A percentile compares a stretch with the other conserved stretches of the same genome.
Evolutionary conservation across 345 rosid species (phyloP).

Genomic region (Populus davidiana): DNA sequence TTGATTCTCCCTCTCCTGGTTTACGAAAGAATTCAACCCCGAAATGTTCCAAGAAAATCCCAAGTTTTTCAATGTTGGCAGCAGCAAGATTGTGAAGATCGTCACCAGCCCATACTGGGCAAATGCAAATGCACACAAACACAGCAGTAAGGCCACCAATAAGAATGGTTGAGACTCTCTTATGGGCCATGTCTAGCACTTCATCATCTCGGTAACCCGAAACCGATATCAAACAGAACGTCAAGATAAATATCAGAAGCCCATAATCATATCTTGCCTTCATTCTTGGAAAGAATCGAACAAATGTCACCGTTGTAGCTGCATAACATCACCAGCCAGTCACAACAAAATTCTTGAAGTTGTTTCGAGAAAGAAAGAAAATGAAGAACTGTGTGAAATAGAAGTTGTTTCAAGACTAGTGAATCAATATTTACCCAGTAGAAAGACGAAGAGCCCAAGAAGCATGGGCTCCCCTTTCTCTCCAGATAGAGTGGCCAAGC

Average conservation of each 20-base stretch:
- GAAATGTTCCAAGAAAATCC: slow-evolving; percentile 38
- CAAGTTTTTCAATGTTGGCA: slow-evolving; percentile 28
- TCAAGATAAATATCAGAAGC: slow-evolving; percentile 25
- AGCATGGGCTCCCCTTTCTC: slow-evolving; percentile 55
- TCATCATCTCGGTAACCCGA: slow-evolving; percentile 30
- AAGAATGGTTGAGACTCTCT: slow-evolving; percentile 26
- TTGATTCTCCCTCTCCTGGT: slow-evolving; percentile 21
- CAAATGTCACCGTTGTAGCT: slow-evolving; percentile 26
- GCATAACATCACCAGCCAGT: background rate
- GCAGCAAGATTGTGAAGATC: slow-evolving; percentile 35
- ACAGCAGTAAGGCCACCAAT: slow-evolving; percentile 20
- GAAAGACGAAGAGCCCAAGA: slow-evolving; percentile 61
- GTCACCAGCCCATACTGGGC: slow-evolving; percentile 33
- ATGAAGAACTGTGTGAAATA: background rate
- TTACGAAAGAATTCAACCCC: slow-evolving; percentile 44
- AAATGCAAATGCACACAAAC: slow-evolving; percentile 18
- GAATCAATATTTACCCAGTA: slow-evolving; percentile 35
- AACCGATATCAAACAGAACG: slow-evolving; percentile 28
- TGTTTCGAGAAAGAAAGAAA: background rate
- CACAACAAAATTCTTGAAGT: background rate
- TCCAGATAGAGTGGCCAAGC: slow-evolving; percentile 54
- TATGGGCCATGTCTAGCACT: slow-evolving; percentile 19
- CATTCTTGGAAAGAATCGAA: slow-evolving; percentile 29
- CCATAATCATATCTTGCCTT: slow-evolving; percentile 39
- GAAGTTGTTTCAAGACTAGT: background rate